Base-by-base conservation (phyloP, 805 yeast genomes). In the Phaffomyces antillensis region DNA sequence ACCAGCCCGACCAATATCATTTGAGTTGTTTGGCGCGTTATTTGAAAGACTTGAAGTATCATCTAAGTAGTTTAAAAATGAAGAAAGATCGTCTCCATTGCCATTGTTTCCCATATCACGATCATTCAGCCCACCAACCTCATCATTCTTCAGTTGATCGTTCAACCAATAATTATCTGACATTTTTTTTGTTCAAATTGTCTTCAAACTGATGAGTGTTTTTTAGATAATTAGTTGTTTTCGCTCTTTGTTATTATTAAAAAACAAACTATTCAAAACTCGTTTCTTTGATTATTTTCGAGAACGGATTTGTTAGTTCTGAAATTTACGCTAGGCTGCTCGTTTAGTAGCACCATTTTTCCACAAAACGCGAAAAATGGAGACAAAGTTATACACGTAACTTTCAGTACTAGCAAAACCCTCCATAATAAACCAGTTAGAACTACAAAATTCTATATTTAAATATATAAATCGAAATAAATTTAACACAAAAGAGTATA, bases 21-120 rank as follows among this genome's bases (percentile, higher is more conserved):
- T 40, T 25, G n/a, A 24, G 34, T 33, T 35, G 36, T 37, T 47
- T 18, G 28, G 38, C 33, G 26, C 43, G 38, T 36, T 37, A 32
- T 25, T 45, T 16, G 31, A 10, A n/a, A 25, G 34, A 28, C 36
- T 39, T 31, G 32, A 16, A 40, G 34, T 11, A 24, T 52, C 56
- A 47, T 73, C 75, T 47, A 75, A 60, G 48, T 77, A 74, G 52
- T 72, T 71, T 33, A 77, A 59, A 28, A 79, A 80, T 33, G 77
- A 62, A 39, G 69, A 70, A 56, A 75, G 74, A 40, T 61, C 49
- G 42, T 55, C 57, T 4, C 36, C 38, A 20, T 35, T 46, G 31
- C 55, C 58, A 33, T 52, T 47, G 48, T 43, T 52, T 37, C 38
- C 43, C 30, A 28, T 28, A 12, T 28, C 30, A 28, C 30, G 30